Evolutionary conservation across 345 rosid genomes (phyloP), one percentile per base, ranked within the genome.

Genomic region (Hypericum perforatum): DNA sequence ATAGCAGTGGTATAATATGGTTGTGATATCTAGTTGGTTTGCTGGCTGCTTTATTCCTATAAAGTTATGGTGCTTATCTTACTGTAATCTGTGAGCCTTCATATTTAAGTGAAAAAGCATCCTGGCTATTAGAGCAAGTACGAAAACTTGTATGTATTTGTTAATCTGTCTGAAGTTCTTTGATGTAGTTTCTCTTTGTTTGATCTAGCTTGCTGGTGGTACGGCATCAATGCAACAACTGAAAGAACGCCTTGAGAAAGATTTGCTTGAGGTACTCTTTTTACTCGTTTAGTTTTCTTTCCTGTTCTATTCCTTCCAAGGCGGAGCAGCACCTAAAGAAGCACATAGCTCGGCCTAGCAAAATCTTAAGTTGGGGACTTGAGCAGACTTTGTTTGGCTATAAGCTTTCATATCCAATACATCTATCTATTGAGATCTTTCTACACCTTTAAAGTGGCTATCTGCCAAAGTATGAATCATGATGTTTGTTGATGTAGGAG

Each of bases 171-270:
- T 46, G 50, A 13, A 16, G 11, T 16, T 45, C 15, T 45, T 7
- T 11, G 15, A 11, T 9, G 5, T 16, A 45, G 3, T 45, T 13
- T 64, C 41, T 63, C 52, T 13, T 47, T 8, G 45, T 41, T 39
- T 59, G 45, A 59, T 65, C n/a, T 69, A 91, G 98, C 95, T 91
- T 69, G 87, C 96, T 66, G 98, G 98, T 68, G 98, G 98, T 62
- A 91, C 98, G 37, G 85, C 98, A 69, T 87, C 98, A 11, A 91
- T 91, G 96, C 98, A 91, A 73, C 98, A 91, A 65, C 60, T 87
- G 75, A 91, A 91, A 81, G 98, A 91, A 65, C 95, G 96, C 37
- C 96, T 91, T 29, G 98, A 91, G 74, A 91, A 91, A 73, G 98
- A 91, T 66, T 76, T 91, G 80, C 70, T 87, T 7, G 98, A 91